These are phyloP conservation scores for Tolypocladium endophyticum DNA, from an alignment of 2,329 filamentous ascomycete genomes.

Conservation along the genomic window DNA sequence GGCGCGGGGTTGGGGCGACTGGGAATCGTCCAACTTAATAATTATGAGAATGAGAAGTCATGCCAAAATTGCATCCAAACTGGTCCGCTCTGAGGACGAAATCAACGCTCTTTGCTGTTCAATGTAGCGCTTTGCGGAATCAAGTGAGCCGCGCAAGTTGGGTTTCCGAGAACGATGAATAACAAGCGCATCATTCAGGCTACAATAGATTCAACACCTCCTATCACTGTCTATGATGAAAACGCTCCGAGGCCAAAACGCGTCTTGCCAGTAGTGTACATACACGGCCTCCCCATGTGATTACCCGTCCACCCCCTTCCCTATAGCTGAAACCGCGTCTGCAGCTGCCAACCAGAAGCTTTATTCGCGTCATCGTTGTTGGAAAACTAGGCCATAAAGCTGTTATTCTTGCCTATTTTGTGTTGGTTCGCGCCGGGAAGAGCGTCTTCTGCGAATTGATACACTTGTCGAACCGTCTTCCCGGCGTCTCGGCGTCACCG, in stretches of 20 bases:
- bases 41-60: neutral
- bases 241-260: constrained; percentile 26
- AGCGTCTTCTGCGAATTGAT: constrained; percentile 16
- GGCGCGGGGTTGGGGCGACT: neutral
- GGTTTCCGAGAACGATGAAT: constrained; percentile 2
- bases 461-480: constrained; percentile 25
- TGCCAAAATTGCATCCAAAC: neutral
- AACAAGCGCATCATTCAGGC: constrained; percentile 24
- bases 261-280: constrained; percentile 43
- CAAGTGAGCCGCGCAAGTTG: neutral
- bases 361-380: constrained; percentile 1
- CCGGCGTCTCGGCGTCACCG: neutral
- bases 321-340: neutral
- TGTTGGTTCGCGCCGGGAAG: constrained; percentile 10
- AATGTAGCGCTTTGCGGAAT: neutral
- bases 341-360: neutral
- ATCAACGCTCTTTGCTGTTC: neutral
- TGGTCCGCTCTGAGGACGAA: neutral
- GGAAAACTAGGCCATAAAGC: constrained; percentile 12
- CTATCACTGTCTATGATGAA: constrained; percentile 37
- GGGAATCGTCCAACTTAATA: neutral
- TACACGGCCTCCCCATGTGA: constrained; percentile 19
- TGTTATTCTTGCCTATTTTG: constrained; percentile 12
- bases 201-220: constrained; percentile 31
- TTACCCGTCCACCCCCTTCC: neutral